Evolutionary conservation across 257 asterid species (phyloP).

Genomic region (Nicotiana tomentosiformis): DNA sequence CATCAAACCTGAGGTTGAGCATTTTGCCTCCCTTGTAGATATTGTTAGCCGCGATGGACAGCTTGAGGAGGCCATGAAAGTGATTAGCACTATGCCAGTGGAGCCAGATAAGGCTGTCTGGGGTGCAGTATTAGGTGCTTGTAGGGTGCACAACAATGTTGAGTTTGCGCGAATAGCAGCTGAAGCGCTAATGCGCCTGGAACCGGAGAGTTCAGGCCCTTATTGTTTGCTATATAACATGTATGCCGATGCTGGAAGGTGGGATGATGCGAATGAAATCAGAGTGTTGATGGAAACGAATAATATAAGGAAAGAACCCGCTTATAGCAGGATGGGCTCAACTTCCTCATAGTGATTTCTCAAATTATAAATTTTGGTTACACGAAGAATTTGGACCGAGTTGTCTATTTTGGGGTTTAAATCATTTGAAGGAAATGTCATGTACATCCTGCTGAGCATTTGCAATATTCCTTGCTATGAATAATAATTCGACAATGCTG

Average conservation of each 20-base stretch:
- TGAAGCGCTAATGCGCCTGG: slow-evolving; percentile 61
- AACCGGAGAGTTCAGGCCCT: slow-evolving; percentile 76
- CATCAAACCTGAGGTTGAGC: slow-evolving; percentile 67
- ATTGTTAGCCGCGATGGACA: slow-evolving; percentile 60
- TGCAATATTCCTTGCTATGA: neutral
- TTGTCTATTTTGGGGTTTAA: neutral
- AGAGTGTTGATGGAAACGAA: slow-evolving; percentile 56
- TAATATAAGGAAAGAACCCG: slow-evolving; percentile 46
- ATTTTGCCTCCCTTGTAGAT: slow-evolving; percentile 76
- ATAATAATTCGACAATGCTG: neutral
- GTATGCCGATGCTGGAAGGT: slow-evolving; percentile 65
- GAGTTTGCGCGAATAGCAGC: slow-evolving; percentile 62
- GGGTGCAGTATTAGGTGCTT: slow-evolving; percentile 86
- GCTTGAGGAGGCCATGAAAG: slow-evolving; percentile 64
- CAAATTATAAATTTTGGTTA: neutral
- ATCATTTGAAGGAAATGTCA: neutral
- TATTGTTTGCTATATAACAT: slow-evolving; percentile 58
- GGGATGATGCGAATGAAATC: slow-evolving; percentile 73
- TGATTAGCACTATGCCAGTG: slow-evolving; percentile 47
- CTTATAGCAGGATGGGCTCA: slow-evolving; percentile 57
- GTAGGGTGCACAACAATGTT: slow-evolving; percentile 59
- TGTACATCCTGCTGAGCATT: neutral
- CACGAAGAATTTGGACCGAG: neutral
- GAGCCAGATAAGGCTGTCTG: slow-evolving; percentile 73
- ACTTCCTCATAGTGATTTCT: slow-evolving; percentile 18